A percentile compares a stretch with the other conserved stretches of the same genome.
phyloP scores from a whole-genome alignment of 2,329 filamentous ascomycete species.

The Fusarium cicatricum region DNA sequence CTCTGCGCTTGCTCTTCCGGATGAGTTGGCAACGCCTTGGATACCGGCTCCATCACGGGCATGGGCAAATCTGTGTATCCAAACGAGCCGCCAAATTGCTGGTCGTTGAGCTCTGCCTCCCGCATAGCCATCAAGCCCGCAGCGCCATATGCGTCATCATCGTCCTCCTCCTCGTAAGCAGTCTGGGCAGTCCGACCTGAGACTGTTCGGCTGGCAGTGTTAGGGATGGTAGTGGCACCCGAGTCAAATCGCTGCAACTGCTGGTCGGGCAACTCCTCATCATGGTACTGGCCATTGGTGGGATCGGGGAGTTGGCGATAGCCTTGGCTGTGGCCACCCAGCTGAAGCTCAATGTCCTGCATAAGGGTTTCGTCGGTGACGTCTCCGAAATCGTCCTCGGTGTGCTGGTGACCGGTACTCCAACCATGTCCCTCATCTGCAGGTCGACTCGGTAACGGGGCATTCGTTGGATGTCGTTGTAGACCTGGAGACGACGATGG shows the following conservation, averaged over 20 bases:
- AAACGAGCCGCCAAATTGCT: slow-evolving; percentile 52
- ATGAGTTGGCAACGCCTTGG: slow-evolving; percentile 54
- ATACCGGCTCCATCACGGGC: slow-evolving; percentile 24
- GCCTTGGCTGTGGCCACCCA: slow-evolving; percentile 48
- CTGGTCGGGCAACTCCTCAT: slow-evolving; percentile 53
- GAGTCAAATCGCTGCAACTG: slow-evolving; percentile 60
- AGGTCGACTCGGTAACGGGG: slow-evolving; percentile 64
- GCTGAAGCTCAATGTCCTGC: slow-evolving; percentile 65
- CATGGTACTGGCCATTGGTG: slow-evolving; percentile 56
- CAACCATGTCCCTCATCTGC: slow-evolving; percentile 56
- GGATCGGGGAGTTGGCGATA: slow-evolving; percentile 52
- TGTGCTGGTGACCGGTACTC: slow-evolving; percentile 47
- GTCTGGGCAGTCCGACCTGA: slow-evolving; percentile 32
- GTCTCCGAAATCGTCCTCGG: slow-evolving; percentile 44
- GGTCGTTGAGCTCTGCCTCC: slow-evolving; percentile 82
- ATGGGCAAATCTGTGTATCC: slow-evolving; percentile 45
- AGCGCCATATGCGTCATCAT: slow-evolving; percentile 83
- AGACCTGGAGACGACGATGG: slow-evolving; percentile 55
- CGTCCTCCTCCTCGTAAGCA: slow-evolving; percentile 48
- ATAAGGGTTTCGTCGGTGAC: slow-evolving; percentile 62
- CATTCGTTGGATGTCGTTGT: slow-evolving; percentile 66
- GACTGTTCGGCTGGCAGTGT: slow-evolving; percentile 34
- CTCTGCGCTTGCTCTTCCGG: slow-evolving; percentile 58
- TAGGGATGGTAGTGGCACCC: slow-evolving; percentile 54
- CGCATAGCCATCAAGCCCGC: slow-evolving; percentile 85